phyloP scores from a whole-genome alignment of 345 rosid genomes.

The Camelina sativa region DNA sequence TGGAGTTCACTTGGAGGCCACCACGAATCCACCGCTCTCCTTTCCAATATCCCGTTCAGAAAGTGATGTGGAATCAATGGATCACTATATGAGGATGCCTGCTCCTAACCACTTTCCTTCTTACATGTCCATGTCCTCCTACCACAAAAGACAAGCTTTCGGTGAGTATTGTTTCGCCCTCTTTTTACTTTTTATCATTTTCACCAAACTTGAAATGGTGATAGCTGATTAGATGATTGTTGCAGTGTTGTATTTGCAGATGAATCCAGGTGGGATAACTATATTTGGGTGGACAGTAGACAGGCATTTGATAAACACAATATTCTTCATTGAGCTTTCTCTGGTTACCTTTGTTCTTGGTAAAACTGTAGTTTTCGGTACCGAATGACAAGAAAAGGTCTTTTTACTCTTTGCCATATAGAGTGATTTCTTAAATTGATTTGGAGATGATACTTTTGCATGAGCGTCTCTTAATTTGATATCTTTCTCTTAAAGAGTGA shows the following conservation, averaged over 20 bases:
- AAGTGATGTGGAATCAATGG: constrained; percentile 84
- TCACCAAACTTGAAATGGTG: not conserved
- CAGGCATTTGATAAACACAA: constrained; percentile 74
- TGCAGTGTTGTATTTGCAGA: constrained; percentile 85
- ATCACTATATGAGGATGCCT: constrained; percentile 64
- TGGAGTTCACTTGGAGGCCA: constrained; percentile 53
- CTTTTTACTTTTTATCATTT: not conserved
- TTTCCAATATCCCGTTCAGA: constrained; percentile 57
- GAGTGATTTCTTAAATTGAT: not conserved
- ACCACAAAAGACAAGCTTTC: constrained; percentile 82
- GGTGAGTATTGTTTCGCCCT: constrained; percentile 48
- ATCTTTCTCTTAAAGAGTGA: constrained; percentile 3
- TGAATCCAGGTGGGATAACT: constrained; percentile 91
- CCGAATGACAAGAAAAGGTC: constrained; percentile 23
- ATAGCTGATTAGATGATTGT: constrained; percentile 16
- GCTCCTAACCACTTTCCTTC: constrained; percentile 63
- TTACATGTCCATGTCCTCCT: constrained; percentile 68
- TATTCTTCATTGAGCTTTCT: constrained; percentile 83
- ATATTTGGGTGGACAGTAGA: constrained; percentile 91
- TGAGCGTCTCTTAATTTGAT: constrained; percentile 16
- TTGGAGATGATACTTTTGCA: constrained; percentile 2
- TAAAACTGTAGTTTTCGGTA: constrained; percentile 57
- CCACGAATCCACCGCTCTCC: constrained; percentile 42
- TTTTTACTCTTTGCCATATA: constrained; percentile 14
- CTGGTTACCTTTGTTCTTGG: constrained; percentile 82